Percentiles rank a stretch among this genome's conserved stretches.
phyloP scores from a whole-genome alignment of 495 filamentous ascomycete species.

The Daldinia bambusicola region DNA sequence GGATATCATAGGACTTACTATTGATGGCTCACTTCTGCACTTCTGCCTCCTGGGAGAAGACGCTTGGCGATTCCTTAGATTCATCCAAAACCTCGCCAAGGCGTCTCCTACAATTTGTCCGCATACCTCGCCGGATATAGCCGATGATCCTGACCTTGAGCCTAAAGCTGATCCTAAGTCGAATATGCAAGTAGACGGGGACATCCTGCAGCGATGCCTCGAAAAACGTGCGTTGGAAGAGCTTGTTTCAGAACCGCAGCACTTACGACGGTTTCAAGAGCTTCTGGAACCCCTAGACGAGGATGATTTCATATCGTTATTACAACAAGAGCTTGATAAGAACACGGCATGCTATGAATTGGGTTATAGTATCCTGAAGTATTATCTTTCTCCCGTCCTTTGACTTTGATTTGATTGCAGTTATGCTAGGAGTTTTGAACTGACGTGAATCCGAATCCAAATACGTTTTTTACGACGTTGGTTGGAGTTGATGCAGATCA shows the following conservation, averaged over 20 bases:
- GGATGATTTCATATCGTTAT: constrained; percentile 28
- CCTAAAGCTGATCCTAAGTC: constrained; percentile 44
- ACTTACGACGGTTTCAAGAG: constrained; percentile 44
- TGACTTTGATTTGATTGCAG: constrained; percentile 25
- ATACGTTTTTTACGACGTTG: constrained; percentile 1
- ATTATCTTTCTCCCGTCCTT: constrained; percentile 57
- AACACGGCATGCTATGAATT: constrained; percentile 46
- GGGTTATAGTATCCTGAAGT: constrained; percentile 59
- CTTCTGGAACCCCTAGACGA: constrained; percentile 53
- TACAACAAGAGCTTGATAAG: constrained; percentile 13
- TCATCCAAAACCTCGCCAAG: constrained; percentile 69
- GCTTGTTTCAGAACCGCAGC: constrained; percentile 49
- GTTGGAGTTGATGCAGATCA: neutral
- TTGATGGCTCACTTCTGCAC: constrained; percentile 72
- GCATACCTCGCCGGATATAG: constrained; percentile 37
- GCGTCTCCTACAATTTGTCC: constrained; percentile 34
- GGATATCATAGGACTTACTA: constrained; percentile 68
- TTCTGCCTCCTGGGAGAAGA: constrained; percentile 65
- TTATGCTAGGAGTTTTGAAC: constrained; percentile 12
- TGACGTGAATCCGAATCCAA: neutral
- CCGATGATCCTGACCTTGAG: constrained; percentile 43
- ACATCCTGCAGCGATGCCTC: constrained; percentile 67
- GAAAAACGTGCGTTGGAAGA: constrained; percentile 58
- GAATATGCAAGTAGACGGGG: constrained; percentile 74
- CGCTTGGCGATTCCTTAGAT: constrained; percentile 68